Percentiles rank a stretch among this genome's conserved stretches.
These are phyloP conservation scores for Camellia granthamiana DNA, from an alignment of 148 eudicot species.

Conservation along the genomic window DNA sequence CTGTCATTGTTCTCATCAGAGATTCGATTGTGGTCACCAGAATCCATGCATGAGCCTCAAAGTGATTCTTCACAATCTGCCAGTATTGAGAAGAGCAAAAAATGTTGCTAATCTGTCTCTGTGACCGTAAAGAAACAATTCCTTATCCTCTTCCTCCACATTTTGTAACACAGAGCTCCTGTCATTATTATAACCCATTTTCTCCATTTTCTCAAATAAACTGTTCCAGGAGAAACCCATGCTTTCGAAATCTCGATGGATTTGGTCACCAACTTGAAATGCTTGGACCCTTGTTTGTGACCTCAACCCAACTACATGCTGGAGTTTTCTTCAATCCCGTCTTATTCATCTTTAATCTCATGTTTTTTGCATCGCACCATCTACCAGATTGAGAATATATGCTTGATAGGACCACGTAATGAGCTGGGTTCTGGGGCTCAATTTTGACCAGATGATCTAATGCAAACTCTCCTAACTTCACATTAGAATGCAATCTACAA, in stretches of 20 bases:
- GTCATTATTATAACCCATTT: constrained; percentile 7
- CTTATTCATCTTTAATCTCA: constrained; percentile 42
- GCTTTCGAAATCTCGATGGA: not conserved
- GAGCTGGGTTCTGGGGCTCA: constrained; percentile 57
- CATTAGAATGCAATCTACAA: constrained; percentile 61
- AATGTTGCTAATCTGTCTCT: not conserved
- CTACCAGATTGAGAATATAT: constrained; percentile 63
- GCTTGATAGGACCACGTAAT: constrained; percentile 55
- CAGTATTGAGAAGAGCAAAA: constrained; percentile 1
- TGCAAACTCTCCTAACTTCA: constrained; percentile 50
- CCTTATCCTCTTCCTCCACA: constrained; percentile 5
- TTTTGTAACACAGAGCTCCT: not conserved
- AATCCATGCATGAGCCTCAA: not conserved
- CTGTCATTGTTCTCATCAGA: not conserved
- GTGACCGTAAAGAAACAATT: constrained; percentile 2
- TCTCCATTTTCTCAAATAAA: constrained; percentile 8
- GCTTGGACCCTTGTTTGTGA: not conserved
- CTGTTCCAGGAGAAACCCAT: not conserved
- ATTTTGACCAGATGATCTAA: constrained; percentile 47
- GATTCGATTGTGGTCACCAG: not conserved
- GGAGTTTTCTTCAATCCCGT: constrained; percentile 54
- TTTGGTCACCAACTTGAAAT: not conserved
- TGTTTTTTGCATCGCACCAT: constrained; percentile 58
- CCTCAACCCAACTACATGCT: constrained; percentile 66
- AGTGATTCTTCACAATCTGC: constrained; percentile 10